These are phyloP conservation scores for Aquilaria yunnanensis DNA, from an alignment of 345 rosid species.

Conservation along the genomic window DNA sequence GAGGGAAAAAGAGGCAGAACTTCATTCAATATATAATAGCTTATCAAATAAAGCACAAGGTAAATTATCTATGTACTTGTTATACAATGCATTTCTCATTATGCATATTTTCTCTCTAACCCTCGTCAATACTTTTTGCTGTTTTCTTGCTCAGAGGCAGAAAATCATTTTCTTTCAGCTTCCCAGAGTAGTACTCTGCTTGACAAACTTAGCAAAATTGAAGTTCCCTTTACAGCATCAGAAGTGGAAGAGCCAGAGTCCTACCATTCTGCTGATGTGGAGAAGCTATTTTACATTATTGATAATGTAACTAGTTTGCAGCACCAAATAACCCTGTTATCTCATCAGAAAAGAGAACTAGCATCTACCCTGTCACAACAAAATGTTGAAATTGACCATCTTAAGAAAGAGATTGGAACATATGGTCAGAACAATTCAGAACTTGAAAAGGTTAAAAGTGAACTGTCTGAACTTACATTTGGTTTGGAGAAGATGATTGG, in stretches of 20 bases:
- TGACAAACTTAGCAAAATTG: slow-evolving; percentile 45
- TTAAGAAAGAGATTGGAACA: slow-evolving; percentile 42
- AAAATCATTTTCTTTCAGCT: slow-evolving; percentile 40
- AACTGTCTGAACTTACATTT: slow-evolving; percentile 40
- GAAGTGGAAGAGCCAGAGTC: slow-evolving; percentile 29
- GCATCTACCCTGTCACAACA: slow-evolving; percentile 42
- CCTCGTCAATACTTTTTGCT: slow-evolving; percentile 8
- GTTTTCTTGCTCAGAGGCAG: slow-evolving; percentile 41
- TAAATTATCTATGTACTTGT: slow-evolving; percentile 15
- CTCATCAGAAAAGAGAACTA: slow-evolving; percentile 48
- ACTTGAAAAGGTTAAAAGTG: slow-evolving; percentile 40
- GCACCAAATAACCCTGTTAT: slow-evolving; percentile 41
- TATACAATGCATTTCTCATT: slow-evolving; percentile 1
- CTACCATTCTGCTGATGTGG: slow-evolving; percentile 33
- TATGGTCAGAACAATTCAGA: slow-evolving; percentile 27
- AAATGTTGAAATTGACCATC: slow-evolving; percentile 50
- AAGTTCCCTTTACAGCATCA: slow-evolving; percentile 33
- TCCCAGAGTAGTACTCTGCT: slow-evolving; percentile 44
- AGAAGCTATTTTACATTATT: slow-evolving; percentile 51
- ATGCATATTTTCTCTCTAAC: too few relatives aligned
- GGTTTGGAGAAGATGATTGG: slow-evolving; percentile 48
- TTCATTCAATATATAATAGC: slow-evolving; percentile 28
- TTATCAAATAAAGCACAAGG: slow-evolving; percentile 49
- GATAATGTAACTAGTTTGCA: slow-evolving; percentile 46
- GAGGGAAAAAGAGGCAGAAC: slow-evolving; percentile 61